Evolutionary conservation across 2,329 filamentous ascomycete genomes (phyloP).

Genomic region (Cladorrhinum sp.): DNA sequence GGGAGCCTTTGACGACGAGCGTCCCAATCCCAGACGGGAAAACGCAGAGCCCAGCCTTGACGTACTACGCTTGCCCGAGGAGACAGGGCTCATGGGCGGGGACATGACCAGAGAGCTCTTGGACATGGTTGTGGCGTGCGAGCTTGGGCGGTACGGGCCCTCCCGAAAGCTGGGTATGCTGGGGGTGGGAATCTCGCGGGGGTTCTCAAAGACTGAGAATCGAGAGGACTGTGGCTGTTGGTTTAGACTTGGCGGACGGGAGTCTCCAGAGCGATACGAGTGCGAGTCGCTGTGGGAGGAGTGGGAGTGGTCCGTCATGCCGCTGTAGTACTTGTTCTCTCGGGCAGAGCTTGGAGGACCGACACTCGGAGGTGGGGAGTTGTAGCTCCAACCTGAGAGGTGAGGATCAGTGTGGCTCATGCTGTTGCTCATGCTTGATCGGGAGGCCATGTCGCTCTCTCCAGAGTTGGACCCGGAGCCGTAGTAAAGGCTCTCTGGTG

Average conservation of each 20-base stretch:
- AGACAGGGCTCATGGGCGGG: slow-evolving; percentile 27
- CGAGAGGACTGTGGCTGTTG: slow-evolving; percentile 3
- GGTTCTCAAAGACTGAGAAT: slow-evolving; percentile 19
- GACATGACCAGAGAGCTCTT: neutral
- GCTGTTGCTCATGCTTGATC: neutral
- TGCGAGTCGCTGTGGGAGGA: slow-evolving; percentile 4
- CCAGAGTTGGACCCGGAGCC: neutral
- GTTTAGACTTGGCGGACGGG: neutral
- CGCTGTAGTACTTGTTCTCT: neutral
- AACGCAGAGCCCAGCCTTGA: slow-evolving; percentile 2
- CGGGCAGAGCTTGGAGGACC: neutral
- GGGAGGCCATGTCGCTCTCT: slow-evolving; percentile 2
- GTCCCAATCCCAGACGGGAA: slow-evolving; percentile 5
- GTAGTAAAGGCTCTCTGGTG: slow-evolving; percentile 5
- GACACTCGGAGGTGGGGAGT: slow-evolving; percentile 2
- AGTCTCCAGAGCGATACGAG: neutral
- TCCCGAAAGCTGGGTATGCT: neutral
- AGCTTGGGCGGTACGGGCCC: slow-evolving; percentile 1
- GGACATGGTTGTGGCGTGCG: slow-evolving; percentile 6
- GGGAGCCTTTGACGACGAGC: slow-evolving; percentile 27
- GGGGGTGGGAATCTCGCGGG: slow-evolving; percentile 16
- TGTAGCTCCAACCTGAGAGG: slow-evolving; percentile 1
- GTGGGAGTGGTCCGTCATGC: neutral
- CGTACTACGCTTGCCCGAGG: neutral
- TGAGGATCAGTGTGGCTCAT: neutral